Evolutionary conservation across 106 monocot genomes (phyloP), one percentile per base, ranked within the genome.

Genomic region (Triglochin maritima): DNA sequence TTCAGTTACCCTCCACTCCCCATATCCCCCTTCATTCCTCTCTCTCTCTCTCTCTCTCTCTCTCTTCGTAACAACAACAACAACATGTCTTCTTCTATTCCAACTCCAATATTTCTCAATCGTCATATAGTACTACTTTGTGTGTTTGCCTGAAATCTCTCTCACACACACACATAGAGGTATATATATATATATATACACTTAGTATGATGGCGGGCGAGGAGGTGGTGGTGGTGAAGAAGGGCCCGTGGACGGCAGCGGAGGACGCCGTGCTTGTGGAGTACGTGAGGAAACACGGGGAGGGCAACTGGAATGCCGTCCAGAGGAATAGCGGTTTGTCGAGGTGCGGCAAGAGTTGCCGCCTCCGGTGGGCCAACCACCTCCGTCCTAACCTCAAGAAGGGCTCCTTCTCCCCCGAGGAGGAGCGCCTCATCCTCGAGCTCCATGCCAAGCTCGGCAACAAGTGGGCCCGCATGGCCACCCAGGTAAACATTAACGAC

Each of bases 401-500:
- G 64, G 90, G 83, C 10, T 57, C 79, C 42, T 86, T 90, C 70
- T 65, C 86, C 9, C 83, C 79, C 29, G 75, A 82, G 7, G 90
- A 90, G 71, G 90, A 90, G 79, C 53, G 75, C 56, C 72, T 80
- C 42, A 86, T 90, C 57, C 69, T 80, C 60, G 83, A 72, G 57
- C 83, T 90, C 56, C 90, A 90, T 63, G 73, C 79, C 29, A 73
- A 80, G 72, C 17, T 77, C 59, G 90, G 90, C 49, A 90, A 90
- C 79, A 90, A 84, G 59, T 90, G 90, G 89, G 86, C 90, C 49
- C 83, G 79, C 59, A 90, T 90, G 77, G 86, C 90, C 44, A 63
- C 81, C 29, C 79, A 84, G 12, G 87, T 85, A 74, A 67, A 57
- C 29, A 29, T 29, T n/a, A n/a, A 29, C 29, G 29, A 29, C 29